Conservation (phyloP, 1,284 basidiomycete species). For the Leccinum solheimii region DNA sequence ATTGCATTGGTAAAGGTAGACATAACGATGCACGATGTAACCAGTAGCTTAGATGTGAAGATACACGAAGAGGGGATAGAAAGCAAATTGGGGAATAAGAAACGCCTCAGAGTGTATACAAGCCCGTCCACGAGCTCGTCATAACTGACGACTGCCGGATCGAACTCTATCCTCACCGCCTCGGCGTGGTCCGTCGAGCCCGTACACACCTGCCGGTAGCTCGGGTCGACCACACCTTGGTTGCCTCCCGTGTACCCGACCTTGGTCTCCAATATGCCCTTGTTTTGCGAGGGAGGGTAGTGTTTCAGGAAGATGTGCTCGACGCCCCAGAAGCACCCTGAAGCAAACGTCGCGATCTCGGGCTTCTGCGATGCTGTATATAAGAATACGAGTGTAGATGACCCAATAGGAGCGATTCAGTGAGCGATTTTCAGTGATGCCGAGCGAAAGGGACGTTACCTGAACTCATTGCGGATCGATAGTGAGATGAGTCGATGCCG, state of each 20-base stretch:
- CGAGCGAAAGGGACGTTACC: slow-evolving; percentile 14
- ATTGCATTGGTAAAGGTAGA: slow-evolving; percentile 45
- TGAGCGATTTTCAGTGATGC: background rate
- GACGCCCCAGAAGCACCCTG: slow-evolving; percentile 84
- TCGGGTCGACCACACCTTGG: slow-evolving; percentile 52
- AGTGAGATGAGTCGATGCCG: slow-evolving; percentile 27
- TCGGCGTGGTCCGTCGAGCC: slow-evolving; percentile 91
- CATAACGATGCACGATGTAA: background rate
- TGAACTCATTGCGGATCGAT: slow-evolving; percentile 32
- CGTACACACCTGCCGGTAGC: slow-evolving; percentile 78
- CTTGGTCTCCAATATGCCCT: slow-evolving; percentile 67
- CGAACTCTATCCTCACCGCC: slow-evolving; percentile 83
- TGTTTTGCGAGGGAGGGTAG: slow-evolving; percentile 65
- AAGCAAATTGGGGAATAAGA: background rate
- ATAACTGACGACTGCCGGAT: slow-evolving; percentile 76
- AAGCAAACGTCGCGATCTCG: slow-evolving; percentile 78
- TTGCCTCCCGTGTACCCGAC: slow-evolving; percentile 86
- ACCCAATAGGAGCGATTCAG: background rate
- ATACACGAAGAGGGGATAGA: background rate
- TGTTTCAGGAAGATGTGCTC: slow-evolving; percentile 87
- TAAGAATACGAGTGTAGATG: background rate
- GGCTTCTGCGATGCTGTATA: slow-evolving; percentile 28
- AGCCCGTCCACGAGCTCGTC: slow-evolving; percentile 70
- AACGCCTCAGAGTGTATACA: slow-evolving; percentile 45
- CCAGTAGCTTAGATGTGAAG: slow-evolving; percentile 5